These are phyloP conservation scores for Mycena vulgaris DNA, from an alignment of 768 basidiomycete genomes.

Conservation along the genomic window DNA sequence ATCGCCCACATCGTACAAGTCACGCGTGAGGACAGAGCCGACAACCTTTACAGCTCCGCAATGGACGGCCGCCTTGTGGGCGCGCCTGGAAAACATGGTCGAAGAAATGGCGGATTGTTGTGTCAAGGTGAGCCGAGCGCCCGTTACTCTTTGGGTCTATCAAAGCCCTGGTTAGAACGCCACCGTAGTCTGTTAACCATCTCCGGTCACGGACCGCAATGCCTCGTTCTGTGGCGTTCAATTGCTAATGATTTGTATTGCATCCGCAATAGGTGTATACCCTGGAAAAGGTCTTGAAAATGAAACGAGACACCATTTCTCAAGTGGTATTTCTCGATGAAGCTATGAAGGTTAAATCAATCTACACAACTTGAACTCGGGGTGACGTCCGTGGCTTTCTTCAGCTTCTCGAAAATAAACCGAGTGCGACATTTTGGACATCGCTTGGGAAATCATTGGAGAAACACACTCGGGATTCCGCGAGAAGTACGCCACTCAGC, in stretches of 20 bases:
- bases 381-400: background rate
- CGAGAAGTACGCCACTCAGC: constrained; percentile 70
- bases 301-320: constrained; percentile 88
- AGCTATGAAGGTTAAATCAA: constrained; percentile 82
- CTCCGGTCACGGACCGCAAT: background rate
- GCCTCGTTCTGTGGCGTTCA: constrained; percentile 1
- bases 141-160: background rate
- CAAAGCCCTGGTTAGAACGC: background rate
- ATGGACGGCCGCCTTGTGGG: constrained; percentile 88
- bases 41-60: constrained; percentile 90
- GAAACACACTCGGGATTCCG: constrained; percentile 83
- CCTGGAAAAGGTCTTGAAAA: constrained; percentile 91
- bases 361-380: background rate
- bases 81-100: constrained; percentile 83
- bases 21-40: constrained; percentile 91
- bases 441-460: constrained; percentile 86
- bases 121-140: constrained; percentile 81
- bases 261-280: constrained; percentile 81
- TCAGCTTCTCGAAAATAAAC: constrained; percentile 91
- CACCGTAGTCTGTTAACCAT: background rate
- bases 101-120: constrained; percentile 94
- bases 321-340: constrained; percentile 91
- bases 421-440: constrained; percentile 93
- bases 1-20: constrained; percentile 79
- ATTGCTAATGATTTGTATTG: background rate